Base-by-base conservation (phyloP, 2,329 filamentous ascomycete genomes). In the Phialocephala sp. region DNA sequence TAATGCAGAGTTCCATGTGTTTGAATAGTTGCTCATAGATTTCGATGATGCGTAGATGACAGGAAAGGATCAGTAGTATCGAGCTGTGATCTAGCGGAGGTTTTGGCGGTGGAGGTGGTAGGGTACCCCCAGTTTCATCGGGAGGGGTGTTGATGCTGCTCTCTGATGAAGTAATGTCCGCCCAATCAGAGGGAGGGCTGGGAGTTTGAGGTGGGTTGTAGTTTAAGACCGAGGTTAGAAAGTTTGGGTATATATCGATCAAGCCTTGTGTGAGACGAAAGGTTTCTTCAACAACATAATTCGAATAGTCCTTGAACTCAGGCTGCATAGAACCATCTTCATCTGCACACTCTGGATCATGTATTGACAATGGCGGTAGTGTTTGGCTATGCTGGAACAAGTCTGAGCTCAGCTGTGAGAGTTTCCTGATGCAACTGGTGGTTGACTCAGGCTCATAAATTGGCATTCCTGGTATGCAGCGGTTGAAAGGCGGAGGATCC, bases 21-120 rank as follows among this genome's bases (percentile, higher is more conserved):
- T 67, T 45, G 59, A 73, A 69, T 2, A 74, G 22, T 14, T 64
- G 52, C 18, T 72, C 70, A 39, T 69, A 73, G 22, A 72, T 72
- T 27, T 59, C 55, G 39, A 72, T 70, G 11, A 72, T 64, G 11
- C 72, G 72, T 4, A 73, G 57, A 20, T 74, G 72, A 37, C 72
- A 73, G 14, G 72, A 73, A 8, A 73, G 56, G 4, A 72, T 60
- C 6, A 73, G 65, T 15, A 72, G 59, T 32, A 72, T 68, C 4
- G 70, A 67, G 12, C 67, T 59, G 39, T 71, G 66, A 57, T 74
- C 71, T 1, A 70, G 55, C 5, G 60, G 55, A 2, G 55, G 43
- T 60, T 60, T 67, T 9, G 55, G 32, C 14, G 20, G 32, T 39
- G 18, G 37, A 18, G 14, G 24, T 14, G 12, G 37, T 45, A 20